phyloP scores from a whole-genome alignment of 2,329 filamentous ascomycete genomes.

The Fusarium caatingaense region DNA sequence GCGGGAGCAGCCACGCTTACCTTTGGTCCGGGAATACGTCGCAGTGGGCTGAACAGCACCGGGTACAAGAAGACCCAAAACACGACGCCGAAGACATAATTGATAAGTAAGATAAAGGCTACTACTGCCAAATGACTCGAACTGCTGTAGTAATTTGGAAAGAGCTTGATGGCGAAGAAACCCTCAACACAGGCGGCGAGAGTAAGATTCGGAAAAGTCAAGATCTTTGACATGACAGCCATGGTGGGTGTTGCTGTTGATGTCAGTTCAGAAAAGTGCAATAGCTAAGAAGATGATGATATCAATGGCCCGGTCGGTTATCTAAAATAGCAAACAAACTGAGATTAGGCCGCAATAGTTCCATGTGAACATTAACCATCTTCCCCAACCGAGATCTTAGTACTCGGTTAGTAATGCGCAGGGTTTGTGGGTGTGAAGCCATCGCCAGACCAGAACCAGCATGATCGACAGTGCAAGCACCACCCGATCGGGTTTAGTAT shows the following conservation, averaged over 20 bases:
- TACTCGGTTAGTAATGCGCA: not conserved
- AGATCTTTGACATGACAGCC: slow-evolving; percentile 24
- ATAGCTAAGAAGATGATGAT: not conserved
- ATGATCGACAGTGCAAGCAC: slow-evolving; percentile 31
- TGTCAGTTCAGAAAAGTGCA: not conserved
- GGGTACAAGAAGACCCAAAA: slow-evolving; percentile 41
- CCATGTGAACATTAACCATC: not conserved
- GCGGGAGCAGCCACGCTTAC: not conserved
- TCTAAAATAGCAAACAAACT: not conserved
- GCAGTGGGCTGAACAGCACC: slow-evolving; percentile 37
- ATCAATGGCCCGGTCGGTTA: not conserved
- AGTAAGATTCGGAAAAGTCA: slow-evolving; percentile 31
- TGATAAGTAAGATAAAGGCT: slow-evolving; percentile 15
- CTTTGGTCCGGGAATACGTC: slow-evolving; percentile 39
- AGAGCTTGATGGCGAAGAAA: slow-evolving; percentile 44
- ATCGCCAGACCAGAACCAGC: not conserved
- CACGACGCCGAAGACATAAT: slow-evolving; percentile 37
- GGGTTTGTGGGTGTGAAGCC: slow-evolving; percentile 1
- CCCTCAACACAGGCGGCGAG: slow-evolving; percentile 43
- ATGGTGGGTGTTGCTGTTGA: slow-evolving; percentile 14
- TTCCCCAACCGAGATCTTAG: not conserved
- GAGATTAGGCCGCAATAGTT: not conserved
- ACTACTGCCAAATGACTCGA: slow-evolving; percentile 33
- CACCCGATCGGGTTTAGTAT: slow-evolving; percentile 41
- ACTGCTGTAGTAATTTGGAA: slow-evolving; percentile 34